Percentiles rank a stretch among this genome's conserved stretches.
These are phyloP conservation scores for Suhomyces terraborum DNA, from an alignment of 1,139 yeast genomes.

Conservation along the genomic window DNA sequence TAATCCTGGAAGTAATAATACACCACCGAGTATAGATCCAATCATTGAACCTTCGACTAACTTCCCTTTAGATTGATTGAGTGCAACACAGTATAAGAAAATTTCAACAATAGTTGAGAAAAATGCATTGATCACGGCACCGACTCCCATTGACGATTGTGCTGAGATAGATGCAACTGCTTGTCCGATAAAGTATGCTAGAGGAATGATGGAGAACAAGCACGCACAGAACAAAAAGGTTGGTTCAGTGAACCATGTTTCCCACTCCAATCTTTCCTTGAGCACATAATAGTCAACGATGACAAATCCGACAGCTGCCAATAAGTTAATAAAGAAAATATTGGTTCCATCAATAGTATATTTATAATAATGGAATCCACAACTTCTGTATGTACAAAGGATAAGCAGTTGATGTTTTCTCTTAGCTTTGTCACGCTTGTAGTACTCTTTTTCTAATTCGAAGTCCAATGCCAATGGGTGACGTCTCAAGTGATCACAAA, in stretches of 20 bases:
- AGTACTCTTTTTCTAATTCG: constrained; percentile 59
- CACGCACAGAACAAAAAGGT: constrained; percentile 71
- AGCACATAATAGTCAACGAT: constrained; percentile 75
- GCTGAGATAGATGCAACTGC: constrained; percentile 99
- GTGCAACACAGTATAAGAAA: constrained; percentile 87
- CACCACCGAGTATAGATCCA: constrained; percentile 93
- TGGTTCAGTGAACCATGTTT: constrained; percentile 58
- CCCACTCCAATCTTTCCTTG: constrained; percentile 51
- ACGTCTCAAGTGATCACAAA: constrained; percentile 78
- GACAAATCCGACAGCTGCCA: constrained; percentile 78
- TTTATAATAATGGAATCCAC: constrained; percentile 91
- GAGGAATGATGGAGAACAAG: constrained; percentile 81
- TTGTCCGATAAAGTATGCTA: constrained; percentile 96
- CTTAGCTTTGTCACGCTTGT: constrained; percentile 29
- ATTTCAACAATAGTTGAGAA: constrained; percentile 96
- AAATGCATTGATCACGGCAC: constrained; percentile 97
- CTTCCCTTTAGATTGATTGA: constrained; percentile 80
- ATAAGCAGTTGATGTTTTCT: constrained; percentile 43
- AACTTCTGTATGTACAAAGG: constrained; percentile 88
- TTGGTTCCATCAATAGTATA: constrained; percentile 96
- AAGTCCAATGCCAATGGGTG: constrained; percentile 87
- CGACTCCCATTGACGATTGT: constrained; percentile 98
- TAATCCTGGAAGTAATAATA: constrained; percentile 83
- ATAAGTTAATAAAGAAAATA: constrained; percentile 83
- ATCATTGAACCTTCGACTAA: constrained; percentile 97